Base-by-base conservation (phyloP, 2,329 filamentous ascomycete genomes). In the Xylariaceae sp. region DNA sequence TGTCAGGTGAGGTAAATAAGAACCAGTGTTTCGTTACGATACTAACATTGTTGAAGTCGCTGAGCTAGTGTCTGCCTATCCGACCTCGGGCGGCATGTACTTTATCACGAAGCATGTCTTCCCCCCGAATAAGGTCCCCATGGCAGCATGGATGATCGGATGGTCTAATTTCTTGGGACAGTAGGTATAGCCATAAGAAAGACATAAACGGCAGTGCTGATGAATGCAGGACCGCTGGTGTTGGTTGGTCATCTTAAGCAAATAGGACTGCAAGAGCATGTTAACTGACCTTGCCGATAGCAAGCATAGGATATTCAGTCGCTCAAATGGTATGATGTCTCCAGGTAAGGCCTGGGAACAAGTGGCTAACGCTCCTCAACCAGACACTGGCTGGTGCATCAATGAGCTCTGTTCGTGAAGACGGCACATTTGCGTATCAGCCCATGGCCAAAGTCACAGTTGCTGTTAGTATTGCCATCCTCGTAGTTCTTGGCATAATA, bases 81-180 rank as follows among this genome's bases (percentile, higher is more conserved):
- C 80, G 26, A 84, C 80, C 2, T 79, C 79, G 2, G 79, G 79
- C 16, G 80, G 80, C 3, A 83, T 84, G 78, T 83, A 83, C 59
- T 84, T 82, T 56, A 78, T 82, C 26, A 81, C 78, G 9, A 83
- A 83, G 52, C 74, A 80, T 54, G 78, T 83, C 26, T 78, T 83
- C 2, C 79, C 79, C 8, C 64, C 68, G 13, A 69, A 79, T 41
- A 73, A 81, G 54, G 77, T 81, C 19, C 26, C 33, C n/a, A n/a
- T 26, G n/a, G 33, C 18, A 4, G 28, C 26, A 11, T 41, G 33
- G 79, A 66, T 82, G 33, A 78, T 82, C 41, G 79, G 79, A n/a
- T 83, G 79, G 79, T 79, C 77, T 54, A 84, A 83, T 49, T 72
- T 83, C 24, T 67, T 83, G 1, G 79, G 79, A 7, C 79, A 84